Base-by-base conservation (phyloP, 1,284 basidiomycete genomes). In the Mycosarcoma mackinlayi region DNA sequence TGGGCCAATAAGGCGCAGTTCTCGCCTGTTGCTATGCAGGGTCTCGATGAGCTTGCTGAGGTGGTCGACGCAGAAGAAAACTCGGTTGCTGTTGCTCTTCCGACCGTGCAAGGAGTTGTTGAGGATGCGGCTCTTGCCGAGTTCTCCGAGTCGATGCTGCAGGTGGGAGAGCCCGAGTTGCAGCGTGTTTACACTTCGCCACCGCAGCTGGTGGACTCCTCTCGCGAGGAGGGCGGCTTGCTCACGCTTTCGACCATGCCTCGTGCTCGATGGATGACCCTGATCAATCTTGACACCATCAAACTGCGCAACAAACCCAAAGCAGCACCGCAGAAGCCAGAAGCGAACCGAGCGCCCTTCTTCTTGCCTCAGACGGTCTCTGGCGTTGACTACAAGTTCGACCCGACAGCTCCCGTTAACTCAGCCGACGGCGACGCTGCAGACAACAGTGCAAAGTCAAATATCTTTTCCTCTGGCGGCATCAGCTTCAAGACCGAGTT, bases 1-100 rank as follows among this genome's bases (percentile, higher is more conserved):
- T 99, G 96, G 94, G 93, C 94, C 19, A 98, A 99, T 84, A 89
- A 93, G 56, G 92, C 94, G 16, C 95, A 97, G 80, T 98, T 94
- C 82, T 84, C 89, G 0, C 91, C 95, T 55, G 87, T 97, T 9
- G 87, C 93, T 1, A 88, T 96, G 79, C 89, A 90, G 67, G 89
- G 89, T 49, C 86, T 95, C 16, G 86, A 88, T 37, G 91, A 94
- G 68, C 88, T 90, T 31, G 90, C 92, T 50, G 85, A 91, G 6
- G 84, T 86, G 4, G 88, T 73, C 9, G 64, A 67, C 4, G 53
- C 61, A 24, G 61, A 64, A 1, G 55, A 56, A 3, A 62, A 60
- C 2, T 33, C 34, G 2, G 30, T 16, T 1, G 56, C 47, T 6
- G 60, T 74, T 4, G 63, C 67, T 2, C 34, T 76, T 33, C 74